Base-by-base conservation (phyloP, 176 grass and related monocot genomes). In the Aegilops sharonensis region DNA sequence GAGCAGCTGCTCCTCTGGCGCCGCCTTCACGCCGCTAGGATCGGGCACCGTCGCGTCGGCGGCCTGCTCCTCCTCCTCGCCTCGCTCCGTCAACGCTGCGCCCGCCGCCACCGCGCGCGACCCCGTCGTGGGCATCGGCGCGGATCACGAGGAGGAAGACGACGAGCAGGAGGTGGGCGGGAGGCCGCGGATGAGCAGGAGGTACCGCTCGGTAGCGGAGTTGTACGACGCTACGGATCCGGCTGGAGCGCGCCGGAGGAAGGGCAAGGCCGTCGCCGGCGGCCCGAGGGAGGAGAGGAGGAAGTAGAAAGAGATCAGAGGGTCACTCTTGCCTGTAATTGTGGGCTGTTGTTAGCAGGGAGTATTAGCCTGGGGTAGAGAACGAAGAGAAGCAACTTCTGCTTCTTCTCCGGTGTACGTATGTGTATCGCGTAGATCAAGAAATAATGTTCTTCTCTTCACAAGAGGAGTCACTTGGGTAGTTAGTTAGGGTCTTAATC, bases 181-280 rank as follows among this genome's bases (percentile, higher is more conserved):
- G 45, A 82, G 77, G 70, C 72, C 34, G 34, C 76, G 93, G 63
- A 81, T 65, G 90, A 92, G 81, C 83, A 87, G 63, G 88, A 64
- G 93, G 79, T 87, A 85, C 70, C 88, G 91, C 37, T n/a, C 36
- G 86, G 54, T 95, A 59, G 78, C 84, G 4, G 86, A 91, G 69
- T 68, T 98, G 81, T 95, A 95, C 59, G 91, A 83, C 1, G 88
- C 50, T 11, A 87, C 79, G 4, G 66, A 17, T 9, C 78, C 65
- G 13, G 52, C 81, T 68, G 75, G 65, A 68, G 31, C 11, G 18
- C 11, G 71, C 64, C 78, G 69, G 25, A 71, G 77, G 76, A 73
- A 32, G 73, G 77, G 27, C 43, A 89, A 34, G 14, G 65, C 65
- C 35, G 80, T 27, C 11, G 52, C 15, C 76, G 82, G 72, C 72